These are phyloP conservation scores for Tolypocladium nubicola DNA, from an alignment of 2,329 filamentous ascomycete genomes.

Conservation along the genomic window DNA sequence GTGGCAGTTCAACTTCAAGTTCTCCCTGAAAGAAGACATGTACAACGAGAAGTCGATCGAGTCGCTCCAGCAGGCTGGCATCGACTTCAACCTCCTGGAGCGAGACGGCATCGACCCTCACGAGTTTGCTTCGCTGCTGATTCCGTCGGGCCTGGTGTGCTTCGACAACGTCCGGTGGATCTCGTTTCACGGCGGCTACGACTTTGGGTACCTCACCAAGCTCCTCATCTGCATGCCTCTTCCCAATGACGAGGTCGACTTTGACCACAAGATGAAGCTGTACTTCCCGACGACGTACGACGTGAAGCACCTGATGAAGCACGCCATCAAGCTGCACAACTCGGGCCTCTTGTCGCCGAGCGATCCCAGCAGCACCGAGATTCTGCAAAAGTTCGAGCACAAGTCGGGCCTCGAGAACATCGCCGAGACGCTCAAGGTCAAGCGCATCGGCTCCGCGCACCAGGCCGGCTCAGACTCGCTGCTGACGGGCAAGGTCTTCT, in stretches of 20 bases:
- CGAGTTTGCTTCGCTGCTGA: slow-evolving; percentile 80
- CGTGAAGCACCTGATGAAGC: slow-evolving; percentile 94
- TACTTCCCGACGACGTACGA: slow-evolving; percentile 94
- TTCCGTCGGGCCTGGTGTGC: slow-evolving; percentile 83
- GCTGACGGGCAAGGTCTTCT: slow-evolving; percentile 89
- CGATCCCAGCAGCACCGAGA: slow-evolving; percentile 56
- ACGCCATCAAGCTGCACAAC: slow-evolving; percentile 62
- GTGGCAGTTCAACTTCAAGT: slow-evolving; percentile 99
- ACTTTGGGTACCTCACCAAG: slow-evolving; percentile 96
- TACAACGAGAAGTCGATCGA: slow-evolving; percentile 93
- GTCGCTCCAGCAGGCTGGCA: slow-evolving; percentile 81
- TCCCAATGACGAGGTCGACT: slow-evolving; percentile 81
- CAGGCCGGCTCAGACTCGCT: slow-evolving; percentile 91
- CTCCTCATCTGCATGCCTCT: slow-evolving; percentile 74
- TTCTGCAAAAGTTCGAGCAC: slow-evolving; percentile 75
- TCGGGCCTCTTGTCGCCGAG: slow-evolving; percentile 51
- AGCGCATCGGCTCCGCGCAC: slow-evolving; percentile 77
- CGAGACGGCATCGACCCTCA: slow-evolving; percentile 83
- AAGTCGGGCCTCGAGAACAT: slow-evolving; percentile 91
- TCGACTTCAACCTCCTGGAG: slow-evolving; percentile 77
- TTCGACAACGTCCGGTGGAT: slow-evolving; percentile 89
- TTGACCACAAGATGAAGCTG: slow-evolving; percentile 77
- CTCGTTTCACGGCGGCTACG: slow-evolving; percentile 94
- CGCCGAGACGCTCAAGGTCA: slow-evolving; percentile 84
- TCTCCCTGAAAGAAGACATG: slow-evolving; percentile 92